Evolutionary conservation across 768 basidiomycete species (phyloP).

Genomic region (Podaxis sp.): DNA sequence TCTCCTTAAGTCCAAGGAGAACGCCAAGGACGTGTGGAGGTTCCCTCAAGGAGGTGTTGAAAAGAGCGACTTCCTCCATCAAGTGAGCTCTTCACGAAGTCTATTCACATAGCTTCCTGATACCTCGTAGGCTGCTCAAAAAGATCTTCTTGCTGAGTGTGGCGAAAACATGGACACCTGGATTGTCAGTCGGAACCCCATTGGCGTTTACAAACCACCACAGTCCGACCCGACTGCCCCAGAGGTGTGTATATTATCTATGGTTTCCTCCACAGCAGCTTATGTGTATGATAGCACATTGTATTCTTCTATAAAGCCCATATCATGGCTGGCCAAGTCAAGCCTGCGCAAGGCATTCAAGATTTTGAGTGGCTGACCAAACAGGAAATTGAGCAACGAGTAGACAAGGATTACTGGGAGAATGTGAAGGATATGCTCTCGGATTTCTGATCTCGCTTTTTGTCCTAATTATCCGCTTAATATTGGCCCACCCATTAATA

Average conservation of each 20-base stretch:
- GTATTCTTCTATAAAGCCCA: constrained; percentile 95
- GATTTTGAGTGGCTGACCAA: constrained; percentile 96
- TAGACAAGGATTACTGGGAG: constrained; percentile 71
- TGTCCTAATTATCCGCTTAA: constrained; percentile 16
- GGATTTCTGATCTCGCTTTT: constrained; percentile 39
- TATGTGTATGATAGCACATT: constrained; percentile 42
- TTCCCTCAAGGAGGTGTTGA: constrained; percentile 70
- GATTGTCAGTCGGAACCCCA: constrained; percentile 87
- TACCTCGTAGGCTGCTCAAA: constrained; percentile 59
- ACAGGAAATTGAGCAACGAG: constrained; percentile 73
- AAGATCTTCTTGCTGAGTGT: constrained; percentile 65
- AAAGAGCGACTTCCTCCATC: constrained; percentile 69
- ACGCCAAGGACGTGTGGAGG: constrained; percentile 62
- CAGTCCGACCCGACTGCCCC: constrained; percentile 23
- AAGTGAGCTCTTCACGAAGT: constrained; percentile 40
- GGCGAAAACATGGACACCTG: constrained; percentile 88
- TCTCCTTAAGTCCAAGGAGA: constrained; percentile 52
- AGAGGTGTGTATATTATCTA: constrained; percentile 28
- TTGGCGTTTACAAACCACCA: constrained; percentile 68
- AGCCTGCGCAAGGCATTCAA: constrained; percentile 45
- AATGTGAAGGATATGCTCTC: constrained; percentile 79
- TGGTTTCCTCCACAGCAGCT: not conserved
- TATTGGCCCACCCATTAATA: constrained; percentile 7
- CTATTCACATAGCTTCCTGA: not conserved
- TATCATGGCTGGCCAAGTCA: constrained; percentile 84